Evolutionary conservation across 176 grass and related monocot species (phyloP).

Genomic region (Oryza nivara): DNA sequence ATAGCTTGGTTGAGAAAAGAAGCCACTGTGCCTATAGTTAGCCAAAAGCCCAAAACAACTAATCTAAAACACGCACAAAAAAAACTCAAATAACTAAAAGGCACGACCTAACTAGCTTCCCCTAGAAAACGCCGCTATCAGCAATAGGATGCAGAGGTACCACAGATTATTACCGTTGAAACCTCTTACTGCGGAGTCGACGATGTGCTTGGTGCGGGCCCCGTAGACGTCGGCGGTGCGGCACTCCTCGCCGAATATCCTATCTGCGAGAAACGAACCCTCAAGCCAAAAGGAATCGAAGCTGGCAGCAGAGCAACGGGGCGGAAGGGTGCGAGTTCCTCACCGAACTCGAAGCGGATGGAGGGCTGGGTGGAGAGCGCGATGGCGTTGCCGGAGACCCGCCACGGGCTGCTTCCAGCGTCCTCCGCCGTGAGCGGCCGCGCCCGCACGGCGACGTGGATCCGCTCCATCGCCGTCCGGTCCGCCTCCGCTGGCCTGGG

Average conservation of each 20-base stretch:
- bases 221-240: conserved; percentile 65
- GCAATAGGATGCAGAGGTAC: not conserved
- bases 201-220: conserved; percentile 77
- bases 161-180: conserved; percentile 66
- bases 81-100: not conserved
- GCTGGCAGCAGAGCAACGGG: too few relatives aligned
- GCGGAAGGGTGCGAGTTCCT: not conserved
- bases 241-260: conserved; percentile 74
- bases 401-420: conserved; percentile 67
- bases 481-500: not conserved
- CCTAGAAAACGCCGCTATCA: not conserved
- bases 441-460: conserved; percentile 75
- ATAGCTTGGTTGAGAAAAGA: not conserved
- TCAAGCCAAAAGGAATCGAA: not conserved
- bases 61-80: not conserved
- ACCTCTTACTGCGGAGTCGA: conserved; percentile 69
- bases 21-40: not conserved
- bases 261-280: conserved; percentile 42
- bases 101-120: not conserved
- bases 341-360: conserved; percentile 83
- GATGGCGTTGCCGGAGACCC: conserved; percentile 73
- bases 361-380: conserved; percentile 57
- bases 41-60: not conserved
- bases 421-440: conserved; percentile 77
- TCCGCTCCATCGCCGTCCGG: conserved; percentile 67